Base-by-base conservation (phyloP, 495 filamentous ascomycete species). In the Xanthoparmelia taractica region DNA sequence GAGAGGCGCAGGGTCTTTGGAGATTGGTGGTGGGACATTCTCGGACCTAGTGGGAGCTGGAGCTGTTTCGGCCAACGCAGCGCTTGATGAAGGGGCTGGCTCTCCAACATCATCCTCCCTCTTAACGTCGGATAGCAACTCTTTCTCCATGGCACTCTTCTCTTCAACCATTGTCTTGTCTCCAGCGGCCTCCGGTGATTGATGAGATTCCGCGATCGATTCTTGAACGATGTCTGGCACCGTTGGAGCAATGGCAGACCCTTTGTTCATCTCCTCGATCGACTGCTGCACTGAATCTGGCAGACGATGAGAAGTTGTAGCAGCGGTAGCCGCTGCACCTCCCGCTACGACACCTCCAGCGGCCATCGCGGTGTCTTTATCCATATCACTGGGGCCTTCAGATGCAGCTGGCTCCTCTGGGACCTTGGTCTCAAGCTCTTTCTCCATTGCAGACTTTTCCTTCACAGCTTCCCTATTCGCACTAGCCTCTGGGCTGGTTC, bases 161-260 rank as follows among this genome's bases (percentile, higher is more conserved):
- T 92, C 88, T 61, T 83, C 81, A 12, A 94, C 88, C 6, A 83
- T 84, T 48, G 80, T 79, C 20, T 81, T 75, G 72, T 85, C 84
- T 33, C 81, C 84, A 29, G 87, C 83, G 23, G 89, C 90, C 73
- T 95, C 90, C 36, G 89, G 86, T 54, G 77, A 77, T 61, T 76
- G 67, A 55, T 85, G 80, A 20, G 90, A 83, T 66, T 85, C 80
- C 47, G 78, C 70, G 36, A 91, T 77, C 4, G 88, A 92, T 57
- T 90, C 81, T 77, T 88, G 88, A 41, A 93, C 90, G 60, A 85
- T 78, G 10, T 80, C 77, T 8, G 91, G 91, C 8, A 90, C 88
- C 48, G 77, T 81, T 20, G 81, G 76, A 57, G 67, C 69, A 31
- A 58, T 72, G 65, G 63, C 63, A 64, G 63, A 57, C 40, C 65